phyloP scores from a whole-genome alignment of 2,329 filamentous ascomycete genomes.

The Paradendryphiella salina region DNA sequence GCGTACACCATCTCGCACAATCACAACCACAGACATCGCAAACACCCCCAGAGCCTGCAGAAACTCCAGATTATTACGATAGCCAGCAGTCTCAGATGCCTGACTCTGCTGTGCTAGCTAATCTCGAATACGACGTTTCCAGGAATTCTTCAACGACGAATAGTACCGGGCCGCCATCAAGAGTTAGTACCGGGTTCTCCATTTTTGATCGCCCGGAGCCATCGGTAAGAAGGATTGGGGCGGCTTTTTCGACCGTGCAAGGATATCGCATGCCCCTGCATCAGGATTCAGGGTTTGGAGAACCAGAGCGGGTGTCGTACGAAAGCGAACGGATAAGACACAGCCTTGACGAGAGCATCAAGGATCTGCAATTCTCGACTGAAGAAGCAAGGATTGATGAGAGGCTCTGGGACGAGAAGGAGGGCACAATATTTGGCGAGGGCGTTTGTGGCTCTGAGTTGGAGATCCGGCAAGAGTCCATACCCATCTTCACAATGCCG shows the following conservation, averaged over 20 bases:
- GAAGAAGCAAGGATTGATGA: conserved; percentile 29
- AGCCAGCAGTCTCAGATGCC: conserved; percentile 22
- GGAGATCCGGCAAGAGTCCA: conserved; percentile 15
- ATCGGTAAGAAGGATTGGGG: conserved; percentile 16
- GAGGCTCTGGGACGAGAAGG: conserved; percentile 33
- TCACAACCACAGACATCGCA: conserved; percentile 12
- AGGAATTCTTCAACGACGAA: conserved; percentile 32
- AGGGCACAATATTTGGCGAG: conserved; percentile 22
- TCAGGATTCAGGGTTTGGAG: conserved; percentile 44
- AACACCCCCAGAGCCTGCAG: not conserved
- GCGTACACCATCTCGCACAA: conserved; percentile 36
- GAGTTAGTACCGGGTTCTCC: conserved; percentile 34
- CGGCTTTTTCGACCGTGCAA: conserved; percentile 28
- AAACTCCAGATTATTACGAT: conserved; percentile 12
- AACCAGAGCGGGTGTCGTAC: conserved; percentile 21
- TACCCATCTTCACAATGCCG: conserved; percentile 8
- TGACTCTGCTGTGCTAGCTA: conserved; percentile 29
- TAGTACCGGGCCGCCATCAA: conserved; percentile 30
- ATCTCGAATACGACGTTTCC: conserved; percentile 39
- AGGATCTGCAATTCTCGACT: conserved; percentile 15
- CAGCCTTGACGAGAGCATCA: conserved; percentile 31
- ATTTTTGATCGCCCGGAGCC: conserved; percentile 28
- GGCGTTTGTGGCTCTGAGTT: conserved; percentile 22
- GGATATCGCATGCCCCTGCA: conserved; percentile 37
- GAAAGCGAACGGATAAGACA: conserved; percentile 34